A percentile compares a stretch with the other conserved stretches of the same genome.
These are phyloP conservation scores for Allomyces macrogynus DNA, from an alignment of 192 early-diverging fungal species.

Conservation along the genomic window DNA sequence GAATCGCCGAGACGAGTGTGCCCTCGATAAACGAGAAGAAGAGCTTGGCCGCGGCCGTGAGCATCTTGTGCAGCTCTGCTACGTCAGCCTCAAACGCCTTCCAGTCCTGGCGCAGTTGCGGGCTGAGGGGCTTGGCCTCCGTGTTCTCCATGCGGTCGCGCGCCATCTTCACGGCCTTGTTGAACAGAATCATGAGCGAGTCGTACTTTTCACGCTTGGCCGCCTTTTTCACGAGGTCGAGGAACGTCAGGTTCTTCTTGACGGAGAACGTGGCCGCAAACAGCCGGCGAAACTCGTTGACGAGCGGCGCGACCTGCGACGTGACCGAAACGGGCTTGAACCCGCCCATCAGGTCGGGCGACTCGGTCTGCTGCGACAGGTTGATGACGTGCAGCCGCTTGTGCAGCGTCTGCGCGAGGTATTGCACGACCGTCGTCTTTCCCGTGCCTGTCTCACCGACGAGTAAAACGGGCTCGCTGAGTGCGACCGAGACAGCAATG, in stretches of 20 bases:
- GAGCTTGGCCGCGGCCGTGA: slow-evolving; percentile 21
- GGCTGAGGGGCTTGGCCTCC: background rate
- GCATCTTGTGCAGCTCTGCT: background rate
- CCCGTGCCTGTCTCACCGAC: slow-evolving; percentile 97
- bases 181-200: slow-evolving; percentile 51
- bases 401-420: slow-evolving; percentile 55
- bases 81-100: slow-evolving; percentile 8
- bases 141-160: slow-evolving; percentile 19
- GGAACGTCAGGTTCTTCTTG: slow-evolving; percentile 64
- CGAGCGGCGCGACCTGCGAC: slow-evolving; percentile 53
- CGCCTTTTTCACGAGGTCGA: slow-evolving; percentile 54
- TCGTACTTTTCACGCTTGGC: slow-evolving; percentile 63
- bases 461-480: slow-evolving; percentile 69
- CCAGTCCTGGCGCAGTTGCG: background rate
- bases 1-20: slow-evolving; percentile 69
- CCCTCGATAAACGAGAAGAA: slow-evolving; percentile 93
- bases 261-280: slow-evolving; percentile 75
- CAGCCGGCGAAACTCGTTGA: slow-evolving; percentile 64
- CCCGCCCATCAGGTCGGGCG: slow-evolving; percentile 83
- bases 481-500: slow-evolving; percentile 55
- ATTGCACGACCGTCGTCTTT: slow-evolving; percentile 90
- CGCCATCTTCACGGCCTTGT: slow-evolving; percentile 61
- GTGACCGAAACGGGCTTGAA: slow-evolving; percentile 86
- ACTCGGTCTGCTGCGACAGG: slow-evolving; percentile 88
- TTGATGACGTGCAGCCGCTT: slow-evolving; percentile 77